Conservation (phyloP, 306 rosid genomes). For the Castanea sativa region DNA sequence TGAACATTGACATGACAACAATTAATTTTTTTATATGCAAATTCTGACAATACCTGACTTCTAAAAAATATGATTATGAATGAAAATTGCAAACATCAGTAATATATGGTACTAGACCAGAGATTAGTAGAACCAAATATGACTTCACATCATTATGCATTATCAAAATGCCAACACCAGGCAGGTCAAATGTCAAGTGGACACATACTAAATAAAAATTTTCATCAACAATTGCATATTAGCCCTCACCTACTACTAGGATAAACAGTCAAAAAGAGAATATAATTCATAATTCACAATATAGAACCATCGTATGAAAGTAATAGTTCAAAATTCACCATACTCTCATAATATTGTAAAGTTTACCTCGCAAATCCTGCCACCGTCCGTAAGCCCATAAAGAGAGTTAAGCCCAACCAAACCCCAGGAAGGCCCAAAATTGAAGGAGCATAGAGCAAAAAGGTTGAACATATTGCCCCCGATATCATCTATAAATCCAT, state of each 20-base stretch:
- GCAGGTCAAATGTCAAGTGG: neutral
- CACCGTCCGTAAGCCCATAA: conserved; percentile 70
- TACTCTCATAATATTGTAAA: neutral
- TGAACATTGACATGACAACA: neutral
- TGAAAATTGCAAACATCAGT: neutral
- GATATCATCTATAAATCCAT: conserved; percentile 51
- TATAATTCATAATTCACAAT: neutral
- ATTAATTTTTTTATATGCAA: too few relatives aligned
- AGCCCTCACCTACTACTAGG: neutral
- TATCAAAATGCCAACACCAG: neutral
- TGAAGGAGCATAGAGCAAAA: conserved; percentile 67
- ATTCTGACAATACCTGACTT: neutral
- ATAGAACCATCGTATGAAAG: conserved; percentile 10
- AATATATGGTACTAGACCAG: neutral
- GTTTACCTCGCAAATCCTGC: conserved; percentile 79
- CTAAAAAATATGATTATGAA: neutral
- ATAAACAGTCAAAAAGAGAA: neutral
- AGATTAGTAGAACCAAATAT: neutral
- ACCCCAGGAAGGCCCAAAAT: conserved; percentile 71
- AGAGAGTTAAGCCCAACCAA: conserved; percentile 83
- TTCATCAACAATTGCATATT: neutral
- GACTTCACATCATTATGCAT: neutral
- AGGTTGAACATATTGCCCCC: conserved; percentile 65
- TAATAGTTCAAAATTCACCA: neutral
- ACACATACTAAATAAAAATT: neutral